Conservation (phyloP, 805 yeast species). For the Wickerhamiella sorbophila region DNA sequence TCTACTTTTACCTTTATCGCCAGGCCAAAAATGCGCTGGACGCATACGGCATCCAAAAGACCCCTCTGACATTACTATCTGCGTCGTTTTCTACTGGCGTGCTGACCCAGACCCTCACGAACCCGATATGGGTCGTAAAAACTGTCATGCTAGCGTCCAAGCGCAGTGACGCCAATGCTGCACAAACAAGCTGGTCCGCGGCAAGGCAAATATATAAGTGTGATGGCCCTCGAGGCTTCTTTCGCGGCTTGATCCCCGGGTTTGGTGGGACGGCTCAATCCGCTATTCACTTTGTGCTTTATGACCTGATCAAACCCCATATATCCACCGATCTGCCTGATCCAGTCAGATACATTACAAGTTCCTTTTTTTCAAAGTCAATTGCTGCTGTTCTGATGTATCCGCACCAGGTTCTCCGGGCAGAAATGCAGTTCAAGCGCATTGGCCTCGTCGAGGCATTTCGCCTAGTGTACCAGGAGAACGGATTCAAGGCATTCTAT, state of each 20-base stretch:
- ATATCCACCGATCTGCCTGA: constrained; percentile 10
- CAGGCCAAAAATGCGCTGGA: constrained; percentile 31
- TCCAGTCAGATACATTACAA: constrained; percentile 44
- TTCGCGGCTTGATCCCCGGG: constrained; percentile 64
- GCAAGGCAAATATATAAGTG: constrained; percentile 30
- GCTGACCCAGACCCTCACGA: constrained; percentile 61
- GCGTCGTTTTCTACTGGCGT: constrained; percentile 57
- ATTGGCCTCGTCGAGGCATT: constrained; percentile 24
- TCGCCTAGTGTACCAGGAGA: constrained; percentile 29
- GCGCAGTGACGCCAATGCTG: constrained; percentile 31
- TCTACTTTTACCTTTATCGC: constrained; percentile 69
- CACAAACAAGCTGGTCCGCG: constrained; percentile 46
- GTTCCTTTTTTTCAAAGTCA: constrained; percentile 58
- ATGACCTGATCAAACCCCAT: constrained; percentile 54
- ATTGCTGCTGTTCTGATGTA: constrained; percentile 54
- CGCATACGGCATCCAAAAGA: not conserved
- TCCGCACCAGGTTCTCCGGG: constrained; percentile 70
- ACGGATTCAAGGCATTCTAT: constrained; percentile 60
- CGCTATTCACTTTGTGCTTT: constrained; percentile 72
- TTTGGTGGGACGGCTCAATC: constrained; percentile 78
- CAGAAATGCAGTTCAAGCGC: constrained; percentile 47
- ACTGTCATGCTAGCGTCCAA: constrained; percentile 62
- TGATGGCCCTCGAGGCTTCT: constrained; percentile 51
- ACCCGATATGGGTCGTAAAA: constrained; percentile 92
- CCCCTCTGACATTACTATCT: constrained; percentile 1